Base-by-base conservation (phyloP, 495 filamentous ascomycete species). In the Chaetomium tenue region DNA sequence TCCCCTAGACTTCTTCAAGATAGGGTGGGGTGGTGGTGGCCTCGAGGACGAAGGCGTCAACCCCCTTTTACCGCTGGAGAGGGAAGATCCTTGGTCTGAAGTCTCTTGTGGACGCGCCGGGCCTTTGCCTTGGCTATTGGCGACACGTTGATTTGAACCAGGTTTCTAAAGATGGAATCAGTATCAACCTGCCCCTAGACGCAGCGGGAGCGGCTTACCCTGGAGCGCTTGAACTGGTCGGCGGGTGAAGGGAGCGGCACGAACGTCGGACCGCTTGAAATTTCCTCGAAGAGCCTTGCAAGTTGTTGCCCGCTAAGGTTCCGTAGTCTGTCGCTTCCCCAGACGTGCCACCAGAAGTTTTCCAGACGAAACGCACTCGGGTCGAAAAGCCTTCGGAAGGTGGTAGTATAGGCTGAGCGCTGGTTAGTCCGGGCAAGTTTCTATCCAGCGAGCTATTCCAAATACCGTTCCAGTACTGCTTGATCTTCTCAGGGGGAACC, bases 321-420 rank as follows among this genome's bases (percentile, higher is more conserved):
- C 22, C 79, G 77, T 30, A 62, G 23, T 25, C 73, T 73, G 50
- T 80, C 71, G 63, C 82, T 83, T 18, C 82, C 82, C 71, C 81
- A 82, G 57, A 85, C 80, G 58, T 82, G 82, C 77, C 82, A 83
- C 82, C 82, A 85, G 53, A 82, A 83, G 61, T 84, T 81, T 68
- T 85, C 81, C 46, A 83, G 70, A 26, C 82, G 81, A 46, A 77
- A 76, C 2, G 82, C 81, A 16, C 78, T 83, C 40, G 82, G 82
- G 69, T 85, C 82, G 56, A 76, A 69, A 42, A 83, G 74, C 61
- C 76, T 73, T 58, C 80, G 75, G 22, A 78, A 80, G 1, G 80
- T 83, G 12, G 81, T 83, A 3, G 81, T 80, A 61, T 83, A 85
- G 25, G 80, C 82, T 85, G 66, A 20, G 3, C 48, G 25, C 26